Evolutionary conservation across 139 green algal species (phyloP).

Genomic region (Axilococcus clingmanii): DNA sequence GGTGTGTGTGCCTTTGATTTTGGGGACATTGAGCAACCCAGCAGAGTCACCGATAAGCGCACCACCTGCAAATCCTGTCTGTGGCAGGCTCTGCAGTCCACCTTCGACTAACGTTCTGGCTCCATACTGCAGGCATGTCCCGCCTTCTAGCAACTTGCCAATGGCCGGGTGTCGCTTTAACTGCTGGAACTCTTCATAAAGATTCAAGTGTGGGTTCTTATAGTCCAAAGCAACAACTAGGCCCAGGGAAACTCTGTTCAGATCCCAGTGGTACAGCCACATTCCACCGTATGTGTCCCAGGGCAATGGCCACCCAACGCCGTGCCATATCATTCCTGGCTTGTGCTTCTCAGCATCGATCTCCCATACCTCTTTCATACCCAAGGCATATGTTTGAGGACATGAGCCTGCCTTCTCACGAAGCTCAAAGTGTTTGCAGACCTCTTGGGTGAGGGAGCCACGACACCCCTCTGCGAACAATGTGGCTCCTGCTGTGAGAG

Average conservation of each 20-base stretch:
- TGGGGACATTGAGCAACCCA: slow-evolving; percentile 88
- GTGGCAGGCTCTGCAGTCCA: slow-evolving; percentile 77
- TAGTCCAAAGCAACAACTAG: slow-evolving; percentile 87
- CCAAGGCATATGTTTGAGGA: slow-evolving; percentile 81
- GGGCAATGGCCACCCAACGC: slow-evolving; percentile 71
- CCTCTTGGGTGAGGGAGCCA: slow-evolving; percentile 70
- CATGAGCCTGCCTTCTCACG: slow-evolving; percentile 44
- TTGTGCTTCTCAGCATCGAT: slow-evolving; percentile 47
- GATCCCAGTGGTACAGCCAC: slow-evolving; percentile 91
- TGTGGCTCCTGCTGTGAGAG: slow-evolving; percentile 66
- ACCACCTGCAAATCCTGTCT: slow-evolving; percentile 78
- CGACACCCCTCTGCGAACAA: slow-evolving; percentile 85
- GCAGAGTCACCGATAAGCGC: slow-evolving; percentile 85
- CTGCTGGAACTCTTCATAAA: slow-evolving; percentile 75
- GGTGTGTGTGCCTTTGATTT: slow-evolving; percentile 91
- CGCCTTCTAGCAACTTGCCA: slow-evolving; percentile 60
- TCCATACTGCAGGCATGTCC: slow-evolving; percentile 83
- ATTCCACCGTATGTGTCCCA: slow-evolving; percentile 66
- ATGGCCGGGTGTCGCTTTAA: slow-evolving; percentile 82
- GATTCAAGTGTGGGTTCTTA: slow-evolving; percentile 67
- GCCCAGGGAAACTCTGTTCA: slow-evolving; percentile 65
- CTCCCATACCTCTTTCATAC: slow-evolving; percentile 90
- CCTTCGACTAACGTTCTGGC: slow-evolving; percentile 85
- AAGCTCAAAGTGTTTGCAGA: slow-evolving; percentile 62
- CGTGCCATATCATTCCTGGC: slow-evolving; percentile 71